Evolutionary conservation across 139 green algal genomes (phyloP).

Genomic region (Microglena sp.): DNA sequence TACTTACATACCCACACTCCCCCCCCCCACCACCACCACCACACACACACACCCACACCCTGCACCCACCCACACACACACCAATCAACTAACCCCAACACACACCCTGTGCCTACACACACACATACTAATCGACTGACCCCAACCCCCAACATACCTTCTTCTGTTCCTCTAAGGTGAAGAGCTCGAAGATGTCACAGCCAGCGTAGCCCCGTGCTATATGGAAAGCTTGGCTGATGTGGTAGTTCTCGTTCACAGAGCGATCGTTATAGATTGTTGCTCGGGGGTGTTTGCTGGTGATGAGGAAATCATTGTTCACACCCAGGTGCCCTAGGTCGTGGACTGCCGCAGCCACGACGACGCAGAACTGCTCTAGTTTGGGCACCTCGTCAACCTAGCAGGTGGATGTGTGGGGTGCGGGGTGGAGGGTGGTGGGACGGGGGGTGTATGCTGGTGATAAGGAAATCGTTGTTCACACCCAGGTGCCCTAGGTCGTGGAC

Average conservation of each 20-base stretch:
- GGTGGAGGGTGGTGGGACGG: no score
- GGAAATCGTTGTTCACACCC: constrained; percentile 55
- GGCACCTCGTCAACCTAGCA: no score
- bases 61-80: no score
- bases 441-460: constrained; percentile 37
- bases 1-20: no score
- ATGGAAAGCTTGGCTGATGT: constrained; percentile 35
- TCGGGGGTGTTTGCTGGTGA: constrained; percentile 33
- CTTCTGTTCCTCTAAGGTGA: constrained; percentile 35
- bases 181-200: constrained; percentile 31
- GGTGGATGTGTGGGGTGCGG: no score
- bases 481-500: constrained; percentile 52
- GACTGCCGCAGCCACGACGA: constrained; percentile 46
- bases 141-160: no score
- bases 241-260: constrained; percentile 50
- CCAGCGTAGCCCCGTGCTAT: constrained; percentile 24
- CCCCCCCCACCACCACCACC: no score
- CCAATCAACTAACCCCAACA: no score
- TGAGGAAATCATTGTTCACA: constrained; percentile 55
- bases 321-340: constrained; percentile 51
- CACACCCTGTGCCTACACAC: no score
- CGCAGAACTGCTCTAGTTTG: no score
- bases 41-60: no score
- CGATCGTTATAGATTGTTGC: constrained; percentile 46
- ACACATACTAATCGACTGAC: no score